phyloP scores from a whole-genome alignment of 371 early-diverging fungal species.

The Catenaria anguillulae region DNA sequence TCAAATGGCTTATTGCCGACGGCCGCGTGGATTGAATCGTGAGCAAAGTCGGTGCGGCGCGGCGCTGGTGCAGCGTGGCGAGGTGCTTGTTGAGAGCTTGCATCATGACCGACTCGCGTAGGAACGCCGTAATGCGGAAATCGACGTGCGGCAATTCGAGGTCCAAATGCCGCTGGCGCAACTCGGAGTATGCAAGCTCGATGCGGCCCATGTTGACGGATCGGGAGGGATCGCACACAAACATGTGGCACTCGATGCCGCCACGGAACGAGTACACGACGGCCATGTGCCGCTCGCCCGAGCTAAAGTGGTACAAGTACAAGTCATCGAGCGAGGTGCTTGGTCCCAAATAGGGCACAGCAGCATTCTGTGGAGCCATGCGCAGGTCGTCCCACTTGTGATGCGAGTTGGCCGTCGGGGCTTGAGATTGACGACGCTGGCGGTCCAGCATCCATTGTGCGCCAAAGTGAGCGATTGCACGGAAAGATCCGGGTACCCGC shows the following conservation, averaged over 20 bases:
- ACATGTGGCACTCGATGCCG: constrained; percentile 28
- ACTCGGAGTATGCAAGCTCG: not conserved
- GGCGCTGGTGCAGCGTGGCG: constrained; percentile 37
- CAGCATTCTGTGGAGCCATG: constrained; percentile 7
- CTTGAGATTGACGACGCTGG: not conserved
- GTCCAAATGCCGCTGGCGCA: not conserved
- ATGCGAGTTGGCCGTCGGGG: not conserved
- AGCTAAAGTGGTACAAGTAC: not conserved
- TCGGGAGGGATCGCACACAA: constrained; percentile 28
- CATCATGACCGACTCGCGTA: not conserved
- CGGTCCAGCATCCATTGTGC: constrained; percentile 29
- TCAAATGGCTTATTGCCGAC: not conserved
- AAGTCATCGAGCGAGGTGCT: not conserved
- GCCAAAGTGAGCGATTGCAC: constrained; percentile 64
- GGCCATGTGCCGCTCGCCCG: not conserved
- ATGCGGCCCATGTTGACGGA: constrained; percentile 10
- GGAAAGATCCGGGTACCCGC: constrained; percentile 54
- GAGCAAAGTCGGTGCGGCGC: constrained; percentile 52
- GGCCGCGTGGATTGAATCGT: constrained; percentile 39
- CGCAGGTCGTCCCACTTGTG: not conserved
- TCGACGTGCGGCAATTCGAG: not conserved
- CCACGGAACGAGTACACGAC: not conserved
- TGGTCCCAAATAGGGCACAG: not conserved
- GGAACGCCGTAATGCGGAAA: not conserved
- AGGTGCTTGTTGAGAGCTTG: constrained; percentile 22